phyloP scores from a whole-genome alignment of 2,329 filamentous ascomycete genomes.

The Leptoxyphium fumago region DNA sequence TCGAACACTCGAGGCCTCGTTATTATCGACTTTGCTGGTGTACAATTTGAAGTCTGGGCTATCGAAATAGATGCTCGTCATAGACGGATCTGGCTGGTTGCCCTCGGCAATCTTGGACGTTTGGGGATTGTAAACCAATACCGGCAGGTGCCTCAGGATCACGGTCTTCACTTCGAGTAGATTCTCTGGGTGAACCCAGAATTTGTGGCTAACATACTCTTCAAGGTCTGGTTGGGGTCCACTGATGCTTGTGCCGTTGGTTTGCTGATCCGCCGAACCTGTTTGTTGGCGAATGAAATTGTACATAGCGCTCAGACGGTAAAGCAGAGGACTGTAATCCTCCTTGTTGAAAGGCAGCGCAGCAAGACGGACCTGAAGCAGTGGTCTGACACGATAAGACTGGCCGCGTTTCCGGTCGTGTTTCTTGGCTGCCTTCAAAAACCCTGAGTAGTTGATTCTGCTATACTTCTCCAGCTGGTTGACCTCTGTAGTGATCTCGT shows the following conservation, averaged over 20 bases:
- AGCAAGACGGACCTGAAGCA: slow-evolving; percentile 82
- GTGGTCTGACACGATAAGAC: slow-evolving; percentile 74
- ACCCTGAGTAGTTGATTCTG: slow-evolving; percentile 92
- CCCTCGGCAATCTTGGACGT: slow-evolving; percentile 69
- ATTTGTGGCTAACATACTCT: slow-evolving; percentile 20
- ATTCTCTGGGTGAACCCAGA: slow-evolving; percentile 95
- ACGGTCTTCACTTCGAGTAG: slow-evolving; percentile 92
- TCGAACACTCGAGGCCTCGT: slow-evolving; percentile 67
- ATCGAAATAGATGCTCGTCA: slow-evolving; percentile 95
- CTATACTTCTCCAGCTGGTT: slow-evolving; percentile 91
- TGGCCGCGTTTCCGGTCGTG: slow-evolving; percentile 86
- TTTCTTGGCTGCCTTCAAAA: slow-evolving; percentile 97
- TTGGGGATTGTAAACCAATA: slow-evolving; percentile 85
- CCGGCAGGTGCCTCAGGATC: slow-evolving; percentile 77
- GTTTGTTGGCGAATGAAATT: slow-evolving; percentile 80
- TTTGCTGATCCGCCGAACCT: slow-evolving; percentile 34
- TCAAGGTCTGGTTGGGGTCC: slow-evolving; percentile 10
- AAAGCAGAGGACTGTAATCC: slow-evolving; percentile 78
- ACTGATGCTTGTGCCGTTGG: slow-evolving; percentile 7
- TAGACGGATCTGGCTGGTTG: slow-evolving; percentile 64
- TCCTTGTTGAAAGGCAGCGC: slow-evolving; percentile 90
- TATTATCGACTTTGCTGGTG: slow-evolving; percentile 64
- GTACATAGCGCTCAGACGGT: slow-evolving; percentile 85
- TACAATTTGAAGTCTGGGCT: slow-evolving; percentile 77
- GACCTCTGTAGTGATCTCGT: slow-evolving; percentile 76